Base-by-base conservation (phyloP, 306 rosid species). In the Cyclanthera cordifolia region DNA sequence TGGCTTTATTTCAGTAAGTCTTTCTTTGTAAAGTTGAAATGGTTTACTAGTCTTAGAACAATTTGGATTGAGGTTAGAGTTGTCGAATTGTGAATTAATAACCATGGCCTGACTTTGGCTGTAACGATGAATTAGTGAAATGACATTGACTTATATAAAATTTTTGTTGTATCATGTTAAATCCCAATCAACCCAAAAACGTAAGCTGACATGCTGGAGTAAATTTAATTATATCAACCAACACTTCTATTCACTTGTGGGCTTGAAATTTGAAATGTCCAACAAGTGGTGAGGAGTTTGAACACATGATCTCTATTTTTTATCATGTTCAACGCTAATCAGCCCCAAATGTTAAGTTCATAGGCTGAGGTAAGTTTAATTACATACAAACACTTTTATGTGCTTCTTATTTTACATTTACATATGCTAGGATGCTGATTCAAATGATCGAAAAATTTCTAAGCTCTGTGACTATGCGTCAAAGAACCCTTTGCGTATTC, bases 391-490 rank as follows among this genome's bases (percentile, higher is more conserved):
- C 43, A 0, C 43, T 37, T 48, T 51, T 71, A 48, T 74, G 30
- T 54, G 53, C 66, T 63, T 39, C 67, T 46, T 27, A 63, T 78
- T 25, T 64, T 53, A 20, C 12, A 39, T 19, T 10, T 46, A 16
- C 70, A 25, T 46, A 16, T 75, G 28, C 46, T 80, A 84, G 88
- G 82, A 81, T 20, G 85, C 80, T 76, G 83, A 79, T 64, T 82
- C 86, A 46, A 79, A 79, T 46, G 88, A 84, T 69, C 72, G 88
- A 55, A 81, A 81, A 70, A 79, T 84, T 53, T 78, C 60, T 25
- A 84, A 84, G 63, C 88, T 84, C 34, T 79, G 88, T 67, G 88
- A 79, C 45, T 84, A 84, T 77, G 86, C 81, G 41, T 69, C 76
- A 17, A 84, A 77, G 74, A 84, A 84, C 48, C 88, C 86, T 0